These are phyloP conservation scores for Suillus variegatus DNA, from an alignment of 768 basidiomycete genomes.

Conservation along the genomic window DNA sequence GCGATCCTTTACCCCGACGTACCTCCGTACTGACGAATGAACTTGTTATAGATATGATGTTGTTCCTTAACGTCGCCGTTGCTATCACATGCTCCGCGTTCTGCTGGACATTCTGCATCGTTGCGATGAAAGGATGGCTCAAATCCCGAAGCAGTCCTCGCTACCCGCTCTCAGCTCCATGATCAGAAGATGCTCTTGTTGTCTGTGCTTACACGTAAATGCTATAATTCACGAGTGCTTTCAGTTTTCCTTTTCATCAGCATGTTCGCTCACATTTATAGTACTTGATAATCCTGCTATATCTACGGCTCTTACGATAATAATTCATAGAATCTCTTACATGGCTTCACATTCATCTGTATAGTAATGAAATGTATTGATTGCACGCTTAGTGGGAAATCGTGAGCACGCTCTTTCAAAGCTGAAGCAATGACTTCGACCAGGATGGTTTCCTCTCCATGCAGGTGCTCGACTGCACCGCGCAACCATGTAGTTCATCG, in stretches of 20 bases:
- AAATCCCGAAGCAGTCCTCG: conserved; percentile 42
- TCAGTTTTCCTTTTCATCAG: neutral
- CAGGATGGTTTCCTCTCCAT: neutral
- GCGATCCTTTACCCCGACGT: conserved; percentile 18
- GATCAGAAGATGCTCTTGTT: neutral
- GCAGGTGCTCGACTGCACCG: neutral
- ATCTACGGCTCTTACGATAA: neutral
- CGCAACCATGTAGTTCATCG: neutral
- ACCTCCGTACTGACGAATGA: neutral
- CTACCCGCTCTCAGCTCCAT: conserved; percentile 17
- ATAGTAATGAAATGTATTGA: neutral
- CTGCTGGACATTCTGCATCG: conserved; percentile 76
- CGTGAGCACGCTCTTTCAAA: neutral
- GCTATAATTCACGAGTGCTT: neutral
- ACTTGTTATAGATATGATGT: conserved; percentile 70
- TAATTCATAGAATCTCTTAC: neutral
- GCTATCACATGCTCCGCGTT: conserved; percentile 86
- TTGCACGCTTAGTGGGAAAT: neutral
- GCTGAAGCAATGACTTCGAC: neutral
- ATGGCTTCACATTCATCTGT: neutral
- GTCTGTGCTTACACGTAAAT: neutral
- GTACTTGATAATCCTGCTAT: neutral
- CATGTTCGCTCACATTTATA: neutral
- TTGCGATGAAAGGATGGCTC: conserved; percentile 83
- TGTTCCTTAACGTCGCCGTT: conserved; percentile 85